phyloP scores from a whole-genome alignment of 352 stramenopile genomes.

The Phytophthora ramorum region DNA sequence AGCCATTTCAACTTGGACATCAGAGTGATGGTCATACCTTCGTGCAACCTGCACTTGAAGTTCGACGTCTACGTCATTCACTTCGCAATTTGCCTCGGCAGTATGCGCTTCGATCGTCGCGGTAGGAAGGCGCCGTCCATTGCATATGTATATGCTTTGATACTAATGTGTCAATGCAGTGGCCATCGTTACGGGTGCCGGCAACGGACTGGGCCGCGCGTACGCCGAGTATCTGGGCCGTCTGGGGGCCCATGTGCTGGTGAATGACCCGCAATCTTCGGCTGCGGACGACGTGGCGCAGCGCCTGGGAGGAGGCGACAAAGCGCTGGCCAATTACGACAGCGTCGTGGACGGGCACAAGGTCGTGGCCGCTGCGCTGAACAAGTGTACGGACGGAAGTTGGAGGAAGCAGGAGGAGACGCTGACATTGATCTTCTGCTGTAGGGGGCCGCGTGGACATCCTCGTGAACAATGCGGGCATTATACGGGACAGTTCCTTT shows the following conservation, averaged over 20 bases:
- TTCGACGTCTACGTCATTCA: conserved; percentile 7
- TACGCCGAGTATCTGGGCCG: conserved; percentile 81
- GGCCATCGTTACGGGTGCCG: conserved; percentile 87
- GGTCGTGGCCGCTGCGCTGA: conserved; percentile 84
- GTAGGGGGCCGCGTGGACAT: conserved; percentile 89
- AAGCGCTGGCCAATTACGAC: conserved; percentile 77
- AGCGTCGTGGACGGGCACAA: conserved; percentile 75
- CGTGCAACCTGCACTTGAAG: conserved; percentile 12
- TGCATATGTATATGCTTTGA: neutral
- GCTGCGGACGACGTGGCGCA: conserved; percentile 72
- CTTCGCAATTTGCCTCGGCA: conserved; percentile 4
- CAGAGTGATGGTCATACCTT: neutral
- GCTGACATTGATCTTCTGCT: neutral
- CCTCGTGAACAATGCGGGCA: conserved; percentile 94
- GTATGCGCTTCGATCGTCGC: conserved; percentile 63
- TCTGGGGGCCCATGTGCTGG: conserved; percentile 76
- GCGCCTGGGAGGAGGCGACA: conserved; percentile 52
- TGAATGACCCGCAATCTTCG: conserved; percentile 77
- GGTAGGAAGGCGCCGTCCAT: conserved; percentile 21
- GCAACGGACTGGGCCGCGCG: conserved; percentile 82
- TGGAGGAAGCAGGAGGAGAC: neutral
- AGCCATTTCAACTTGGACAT: neutral
- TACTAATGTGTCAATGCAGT: conserved; percentile 38
- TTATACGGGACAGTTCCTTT: conserved; percentile 91
- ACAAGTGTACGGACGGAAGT: conserved; percentile 62